Conservation (phyloP, 2,329 filamentous ascomycete species). For the Teratosphaeria viscida region DNA sequence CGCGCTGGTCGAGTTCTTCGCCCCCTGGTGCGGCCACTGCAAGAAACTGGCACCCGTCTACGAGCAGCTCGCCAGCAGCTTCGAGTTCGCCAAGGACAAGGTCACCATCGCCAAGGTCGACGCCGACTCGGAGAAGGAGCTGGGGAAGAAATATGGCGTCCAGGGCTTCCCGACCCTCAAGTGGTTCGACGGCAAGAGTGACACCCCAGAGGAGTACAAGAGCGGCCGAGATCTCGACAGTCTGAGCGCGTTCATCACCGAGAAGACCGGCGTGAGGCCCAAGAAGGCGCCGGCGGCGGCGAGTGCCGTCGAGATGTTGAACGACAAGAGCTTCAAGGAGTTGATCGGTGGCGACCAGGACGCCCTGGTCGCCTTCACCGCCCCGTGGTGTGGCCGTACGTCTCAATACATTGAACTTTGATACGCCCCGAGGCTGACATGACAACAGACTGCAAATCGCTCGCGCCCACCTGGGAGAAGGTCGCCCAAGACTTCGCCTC, state of each 20-base stretch:
- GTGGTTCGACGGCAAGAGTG: slow-evolving; percentile 92
- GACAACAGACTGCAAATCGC: slow-evolving; percentile 78
- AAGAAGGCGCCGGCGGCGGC: slow-evolving; percentile 63
- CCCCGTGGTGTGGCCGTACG: slow-evolving; percentile 97
- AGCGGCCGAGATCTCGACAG: slow-evolving; percentile 81
- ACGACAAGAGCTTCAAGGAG: slow-evolving; percentile 66
- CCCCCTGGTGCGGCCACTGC: slow-evolving; percentile 98
- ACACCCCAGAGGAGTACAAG: slow-evolving; percentile 73
- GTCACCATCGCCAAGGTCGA: slow-evolving; percentile 93
- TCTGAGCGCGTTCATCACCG: slow-evolving; percentile 65
- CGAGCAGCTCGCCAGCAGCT: slow-evolving; percentile 72
- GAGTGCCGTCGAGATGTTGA: slow-evolving; percentile 70
- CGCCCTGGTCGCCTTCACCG: slow-evolving; percentile 91
- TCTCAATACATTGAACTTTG: slow-evolving; percentile 21
- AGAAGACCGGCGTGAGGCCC: slow-evolving; percentile 77
- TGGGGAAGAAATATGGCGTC: slow-evolving; percentile 79
- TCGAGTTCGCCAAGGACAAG: slow-evolving; percentile 62
- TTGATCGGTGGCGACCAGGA: slow-evolving; percentile 75
- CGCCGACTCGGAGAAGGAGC: slow-evolving; percentile 73
- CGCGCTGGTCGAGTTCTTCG: slow-evolving; percentile 94
- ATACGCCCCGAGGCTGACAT: slow-evolving; percentile 3
- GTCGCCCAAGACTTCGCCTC: slow-evolving; percentile 70
- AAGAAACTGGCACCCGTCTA: slow-evolving; percentile 92
- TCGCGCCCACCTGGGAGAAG: slow-evolving; percentile 83
- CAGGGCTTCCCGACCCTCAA: slow-evolving; percentile 96